Evolutionary conservation across 345 rosid genomes (phyloP).

Genomic region (Heritiera fomes): DNA sequence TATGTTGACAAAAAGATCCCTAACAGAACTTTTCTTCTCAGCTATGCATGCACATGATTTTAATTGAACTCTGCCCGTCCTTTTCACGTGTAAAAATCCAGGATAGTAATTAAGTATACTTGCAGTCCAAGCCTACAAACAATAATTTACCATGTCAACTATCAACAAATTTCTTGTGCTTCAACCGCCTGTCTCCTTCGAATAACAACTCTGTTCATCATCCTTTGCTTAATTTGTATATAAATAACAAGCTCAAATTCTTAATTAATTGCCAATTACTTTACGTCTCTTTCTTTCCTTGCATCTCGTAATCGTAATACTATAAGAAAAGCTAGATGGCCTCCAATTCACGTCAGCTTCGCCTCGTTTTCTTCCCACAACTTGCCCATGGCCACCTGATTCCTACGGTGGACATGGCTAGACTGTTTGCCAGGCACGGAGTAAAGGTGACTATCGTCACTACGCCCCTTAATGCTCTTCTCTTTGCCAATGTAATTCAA

Average conservation of each 20-base stretch:
- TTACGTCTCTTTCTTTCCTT: neutral
- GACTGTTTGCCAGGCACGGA: constrained; percentile 43
- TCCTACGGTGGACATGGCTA: constrained; percentile 59
- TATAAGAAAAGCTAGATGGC: neutral
- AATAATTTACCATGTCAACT: too few relatives aligned
- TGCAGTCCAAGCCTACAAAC: too few relatives aligned
- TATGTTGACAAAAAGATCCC: too few relatives aligned
- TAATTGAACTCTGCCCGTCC: too few relatives aligned
- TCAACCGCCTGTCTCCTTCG: too few relatives aligned
- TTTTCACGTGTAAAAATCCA: too few relatives aligned
- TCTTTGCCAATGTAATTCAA: constrained; percentile 33
- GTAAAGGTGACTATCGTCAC: constrained; percentile 48
- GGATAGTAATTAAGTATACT: too few relatives aligned
- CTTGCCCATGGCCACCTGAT: constrained; percentile 40
- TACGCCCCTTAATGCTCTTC: constrained; percentile 43
- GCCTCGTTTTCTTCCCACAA: constrained; percentile 9
- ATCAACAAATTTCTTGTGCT: neutral
- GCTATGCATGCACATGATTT: too few relatives aligned
- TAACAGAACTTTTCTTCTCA: too few relatives aligned
- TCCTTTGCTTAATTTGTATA: neutral
- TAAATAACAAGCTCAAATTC: neutral
- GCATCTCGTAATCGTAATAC: too few relatives aligned
- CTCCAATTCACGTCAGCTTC: neutral
- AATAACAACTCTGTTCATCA: too few relatives aligned
- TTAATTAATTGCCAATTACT: neutral